Evolutionary conservation across 345 rosid genomes (phyloP).

Genomic region (Zanthoxylum bungeanum): DNA sequence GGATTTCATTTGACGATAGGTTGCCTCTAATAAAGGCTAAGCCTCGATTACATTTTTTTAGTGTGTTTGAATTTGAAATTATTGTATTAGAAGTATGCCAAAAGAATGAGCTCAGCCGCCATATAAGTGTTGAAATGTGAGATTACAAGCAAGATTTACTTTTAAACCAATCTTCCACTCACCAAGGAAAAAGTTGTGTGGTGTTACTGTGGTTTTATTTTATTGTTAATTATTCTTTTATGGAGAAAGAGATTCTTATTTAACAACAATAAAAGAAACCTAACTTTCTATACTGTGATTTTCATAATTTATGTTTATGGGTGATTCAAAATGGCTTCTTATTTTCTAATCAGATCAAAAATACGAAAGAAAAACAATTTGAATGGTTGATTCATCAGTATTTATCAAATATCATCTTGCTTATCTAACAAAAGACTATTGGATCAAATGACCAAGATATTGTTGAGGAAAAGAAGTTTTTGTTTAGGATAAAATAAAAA

Average conservation of each 20-base stretch:
- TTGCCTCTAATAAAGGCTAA: not conserved
- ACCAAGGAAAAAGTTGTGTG: slow-evolving; percentile 16
- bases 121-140: slow-evolving; percentile 19
- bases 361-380: too few species aligned
- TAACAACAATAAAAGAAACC: slow-evolving; percentile 25
- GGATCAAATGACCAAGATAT: too few species aligned
- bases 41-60: not conserved
- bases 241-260: not conserved
- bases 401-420: too few species aligned
- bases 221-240: not conserved
- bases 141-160: slow-evolving; percentile 34
- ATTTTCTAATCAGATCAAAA: too few species aligned
- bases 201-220: slow-evolving; percentile 5
- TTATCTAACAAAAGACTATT: too few species aligned
- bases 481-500: too few species aligned
- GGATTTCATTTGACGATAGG: not conserved
- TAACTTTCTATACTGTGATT: slow-evolving; percentile 16
- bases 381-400: too few species aligned
- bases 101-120: slow-evolving; percentile 44
- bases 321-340: too few species aligned
- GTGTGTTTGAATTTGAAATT: not conserved
- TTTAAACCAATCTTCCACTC: slow-evolving; percentile 44
- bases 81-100: slow-evolving; percentile 22
- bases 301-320: not conserved
- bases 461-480: too few species aligned